Base-by-base conservation (phyloP, 2,329 filamentous ascomycete genomes). In the Hypoxylon sp. region DNA sequence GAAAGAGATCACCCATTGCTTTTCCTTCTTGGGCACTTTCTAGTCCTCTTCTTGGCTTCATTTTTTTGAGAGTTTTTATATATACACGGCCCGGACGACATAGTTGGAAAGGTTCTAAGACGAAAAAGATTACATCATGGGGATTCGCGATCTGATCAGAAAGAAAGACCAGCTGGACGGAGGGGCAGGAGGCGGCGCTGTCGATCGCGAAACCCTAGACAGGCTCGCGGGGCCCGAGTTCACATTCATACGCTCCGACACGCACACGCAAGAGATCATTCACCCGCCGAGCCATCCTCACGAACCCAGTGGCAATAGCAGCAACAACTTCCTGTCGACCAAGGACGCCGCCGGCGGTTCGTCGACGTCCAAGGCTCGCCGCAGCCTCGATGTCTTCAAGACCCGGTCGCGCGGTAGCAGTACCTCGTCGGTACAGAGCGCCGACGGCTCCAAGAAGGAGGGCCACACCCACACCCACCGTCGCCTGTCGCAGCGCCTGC, bases 221-320 rank as follows among this genome's bases (percentile, higher is more conserved):
- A 75, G 71, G 56, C 74, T 80, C 41, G 74, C 75, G 53, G 75
- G 82, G 1, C 89, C 90, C 59, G 88, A 91, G 70, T 93, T 97
- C 80, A 92, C 85, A 67, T 93, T 97, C 79, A 85, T 95, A 73
- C 90, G 93, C 65, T 90, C 92, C 68, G 94, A 97, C 74, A 97
- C 94, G 0, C 80, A 88, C 68, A 88, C 89, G 1, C 86, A 93
- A 75, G 93, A 97, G 76, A 81, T 90, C 68, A 92, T 97, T 75
- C 82, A 87, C 58, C 91, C 92, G 10, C 91, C 93, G 6, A 76
- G 67, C 71, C 73, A 71, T 67, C 73, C 67, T 65, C 49, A 17
- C 26, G 20, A 58, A 7, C 32, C 37, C 15, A 5, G 19, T 10
- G 7, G n/a, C 68, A 65, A 65, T 39, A 67, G 50, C 53, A 73